Base-by-base conservation (phyloP, 495 filamentous ascomycete genomes). In the Trichoderma orchidacearum region DNA sequence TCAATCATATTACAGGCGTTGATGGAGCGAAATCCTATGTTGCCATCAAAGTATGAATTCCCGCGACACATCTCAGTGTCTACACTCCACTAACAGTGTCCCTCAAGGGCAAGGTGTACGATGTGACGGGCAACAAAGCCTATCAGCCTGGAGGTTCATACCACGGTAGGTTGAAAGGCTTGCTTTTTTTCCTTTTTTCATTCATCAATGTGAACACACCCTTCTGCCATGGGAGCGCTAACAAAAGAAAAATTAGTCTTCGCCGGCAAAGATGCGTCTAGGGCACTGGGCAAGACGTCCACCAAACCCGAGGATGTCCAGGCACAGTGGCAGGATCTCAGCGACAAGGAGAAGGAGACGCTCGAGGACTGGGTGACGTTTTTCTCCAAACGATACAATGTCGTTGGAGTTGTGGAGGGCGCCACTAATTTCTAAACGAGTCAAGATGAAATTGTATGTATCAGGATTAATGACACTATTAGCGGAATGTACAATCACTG, bases 301-400 rank as follows among this genome's bases (percentile, higher is more conserved):
- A 82, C 90, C 38, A 95, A 96, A 69, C 68, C 77, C 3, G 90
- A 90, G 63, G 89, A 97, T 63, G 91, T 88, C 61, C 72, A 71
- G 17, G 74, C 94, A 1, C 86, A 96, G 29, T 97, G 89, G 89
- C 75, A 83, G 56, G 87, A 93, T 65, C 75, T 99, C 45, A 69
- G 71, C 21, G 90, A 95, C n/a, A 89, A 91, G 71, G 83, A 96
- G 67, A 89, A 96, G 73, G 78, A 75, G 27, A 82, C 85, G 13
- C 73, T 99, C 36, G 76, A 88, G 23, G 94, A 97, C 65, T 99
- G 93, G 93, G 84, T 81, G 54, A 94, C 85, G 3, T 98, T 95
- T 73, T 98, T 97, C 73, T 85, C 83, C 62, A 98, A 96, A 72
- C 77, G 93, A 36, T 98, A 98, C 67, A 96, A 92, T 63, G 81